Base-by-base conservation (phyloP, 2,329 filamentous ascomycete genomes). In the Epichloe sibirici region DNA sequence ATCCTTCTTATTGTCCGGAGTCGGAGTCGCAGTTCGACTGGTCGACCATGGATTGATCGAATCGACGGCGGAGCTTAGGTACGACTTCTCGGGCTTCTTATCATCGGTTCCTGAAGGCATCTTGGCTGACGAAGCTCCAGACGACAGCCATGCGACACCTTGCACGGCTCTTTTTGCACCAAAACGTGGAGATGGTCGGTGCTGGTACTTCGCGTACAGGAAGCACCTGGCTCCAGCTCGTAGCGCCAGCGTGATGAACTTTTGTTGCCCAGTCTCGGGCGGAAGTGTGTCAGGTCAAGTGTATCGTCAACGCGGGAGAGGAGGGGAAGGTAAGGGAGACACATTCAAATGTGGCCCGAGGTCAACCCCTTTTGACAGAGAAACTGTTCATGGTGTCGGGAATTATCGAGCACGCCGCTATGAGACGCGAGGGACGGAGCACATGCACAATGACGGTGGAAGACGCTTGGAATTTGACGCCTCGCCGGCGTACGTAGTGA, bases 41-140 rank as follows among this genome's bases (percentile, higher is more conserved):
- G 61, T 67, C 34, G 71, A 74, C 81, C 80, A 83, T 0, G 79
- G 78, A 52, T 81, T 81, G 54, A 83, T 77, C 1, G 79, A 81
- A 55, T 81, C 79, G 39, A 83, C 77, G 35, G 81, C 78, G 17
- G 76, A 79, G 44, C 75, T 76, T 34, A 82, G 65, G 59, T 82
- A 82, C 2, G 78, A 79, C 65, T 75, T 82, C 62, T 82, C 79
- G 37, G 66, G 56, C 65, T 77, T 80, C 65, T 74, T 77, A 38
- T 75, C 74, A 45, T 59, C 62, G 40, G 65, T 54, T 43, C 58
- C 61, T 39, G 69, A 62, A 43, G 69, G 65, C 73, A 74, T 74
- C 17, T 53, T 63, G 28, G 48, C 37, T 45, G 50, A 45, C n/a
- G 53, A 21, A 40, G 25, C 34, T 45, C 51, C 52, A 28, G 49